These are phyloP conservation scores for Xylaria telfairii DNA, from an alignment of 495 filamentous ascomycete genomes.

Conservation along the genomic window DNA sequence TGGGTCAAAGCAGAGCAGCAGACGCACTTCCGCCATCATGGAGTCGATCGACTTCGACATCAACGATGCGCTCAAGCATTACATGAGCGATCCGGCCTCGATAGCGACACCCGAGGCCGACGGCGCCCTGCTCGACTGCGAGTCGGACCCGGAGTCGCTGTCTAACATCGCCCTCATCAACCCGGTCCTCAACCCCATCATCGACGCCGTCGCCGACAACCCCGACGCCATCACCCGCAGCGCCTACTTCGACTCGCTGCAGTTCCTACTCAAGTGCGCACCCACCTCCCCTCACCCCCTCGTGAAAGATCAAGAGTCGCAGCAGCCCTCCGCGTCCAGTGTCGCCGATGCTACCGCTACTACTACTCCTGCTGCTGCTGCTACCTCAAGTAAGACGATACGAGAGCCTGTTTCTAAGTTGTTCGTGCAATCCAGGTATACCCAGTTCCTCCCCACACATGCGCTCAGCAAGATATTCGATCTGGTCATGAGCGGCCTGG, in stretches of 20 bases:
- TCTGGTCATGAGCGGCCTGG: constrained; percentile 88
- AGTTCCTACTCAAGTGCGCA: constrained; percentile 95
- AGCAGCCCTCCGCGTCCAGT: not conserved
- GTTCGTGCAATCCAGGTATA: constrained; percentile 76
- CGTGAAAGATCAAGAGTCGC: constrained; percentile 36
- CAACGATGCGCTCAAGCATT: constrained; percentile 92
- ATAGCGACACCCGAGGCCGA: constrained; percentile 90
- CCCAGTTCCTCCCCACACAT: constrained; percentile 77
- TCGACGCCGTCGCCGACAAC: constrained; percentile 90
- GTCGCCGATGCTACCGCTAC: not conserved
- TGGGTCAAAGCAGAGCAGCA: constrained; percentile 27
- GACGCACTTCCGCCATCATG: constrained; percentile 58
- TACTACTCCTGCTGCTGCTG: constrained; percentile 22
- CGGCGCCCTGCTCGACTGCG: constrained; percentile 83
- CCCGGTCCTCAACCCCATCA: constrained; percentile 84
- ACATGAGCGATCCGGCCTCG: constrained; percentile 86
- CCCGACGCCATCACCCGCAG: constrained; percentile 83
- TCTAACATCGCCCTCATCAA: constrained; percentile 77
- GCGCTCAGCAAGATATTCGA: constrained; percentile 93
- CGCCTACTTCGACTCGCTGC: constrained; percentile 85
- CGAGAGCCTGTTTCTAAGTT: constrained; percentile 62
- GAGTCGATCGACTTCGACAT: constrained; percentile 86
- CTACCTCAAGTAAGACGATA: constrained; percentile 19
- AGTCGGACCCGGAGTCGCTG: constrained; percentile 86
- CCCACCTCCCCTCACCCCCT: constrained; percentile 60